Evolutionary conservation across 2,329 filamentous ascomycete genomes (phyloP), one percentile per base, ranked within the genome.

Genomic region (Nemania abortiva): DNA sequence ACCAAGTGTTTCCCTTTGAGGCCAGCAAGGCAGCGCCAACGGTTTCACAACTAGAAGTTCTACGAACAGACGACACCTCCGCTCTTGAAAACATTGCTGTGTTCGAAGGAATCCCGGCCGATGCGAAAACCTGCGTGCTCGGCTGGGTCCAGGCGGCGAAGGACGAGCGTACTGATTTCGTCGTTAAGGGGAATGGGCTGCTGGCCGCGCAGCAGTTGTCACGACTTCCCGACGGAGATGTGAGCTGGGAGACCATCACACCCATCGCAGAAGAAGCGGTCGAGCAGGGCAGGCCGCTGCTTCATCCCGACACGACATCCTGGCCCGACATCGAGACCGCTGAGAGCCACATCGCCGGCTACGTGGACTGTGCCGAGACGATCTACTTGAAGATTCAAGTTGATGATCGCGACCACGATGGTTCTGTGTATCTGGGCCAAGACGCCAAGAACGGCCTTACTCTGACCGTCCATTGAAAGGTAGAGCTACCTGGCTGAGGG

Each of bases 121-220:
- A 39, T 0, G 79, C 79, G 6, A 76, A 72, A 58, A 49, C 54
- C 2, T 81, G 80, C 71, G 24, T 29, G 1, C 69, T 81, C 7
- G 62, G 66, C 18, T 81, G 80, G 80, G 55, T 55, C 2, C 80
- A 81, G 10, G 82, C 79, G 7, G 78, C 77, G 7, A 78, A 73
- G 64, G 79, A 75, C 63, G 77, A 80, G 49, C 82, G 79, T 67
- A 77, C 76, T 57, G 39, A 58, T 13, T 81, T 83, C 68, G 77
- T 77, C 66, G 81, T 82, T 66, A 71, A 75, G 15, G 74, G 74
- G 34, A 76, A 72, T 42, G 79, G 77, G 1, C 65, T 76, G 18
- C 42, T 76, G 0, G 50, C 66, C 1, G 62, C 74, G 22, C 70
- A 63, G 27, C 78, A 73, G 24, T 72, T 80, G 1, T 68, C 73